Evolutionary conservation across 2,329 filamentous ascomycete genomes (phyloP).

Genomic region (Cordyceps tenuipes): DNA sequence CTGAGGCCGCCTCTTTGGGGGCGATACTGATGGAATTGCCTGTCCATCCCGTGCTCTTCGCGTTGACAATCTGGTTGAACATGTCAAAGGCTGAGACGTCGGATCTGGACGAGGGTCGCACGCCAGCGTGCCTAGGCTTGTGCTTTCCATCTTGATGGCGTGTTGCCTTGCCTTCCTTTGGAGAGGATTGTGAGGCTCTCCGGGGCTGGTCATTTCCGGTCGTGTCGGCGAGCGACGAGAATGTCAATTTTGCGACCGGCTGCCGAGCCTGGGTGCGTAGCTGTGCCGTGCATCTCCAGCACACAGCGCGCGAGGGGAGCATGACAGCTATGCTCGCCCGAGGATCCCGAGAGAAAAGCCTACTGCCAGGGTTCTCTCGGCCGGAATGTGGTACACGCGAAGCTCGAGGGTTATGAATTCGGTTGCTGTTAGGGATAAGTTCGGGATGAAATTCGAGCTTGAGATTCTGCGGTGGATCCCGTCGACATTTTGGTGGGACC

Average conservation of each 20-base stretch:
- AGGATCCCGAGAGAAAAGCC: neutral
- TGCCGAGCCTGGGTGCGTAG: conserved; percentile 15
- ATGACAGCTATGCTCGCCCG: conserved; percentile 18
- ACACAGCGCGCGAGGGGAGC: conserved; percentile 27
- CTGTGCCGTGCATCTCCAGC: conserved; percentile 27
- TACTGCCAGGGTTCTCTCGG: neutral
- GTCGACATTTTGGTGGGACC: neutral
- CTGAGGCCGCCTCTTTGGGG: neutral
- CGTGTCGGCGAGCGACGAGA: conserved; percentile 3
- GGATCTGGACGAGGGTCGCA: neutral
- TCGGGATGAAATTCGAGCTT: neutral
- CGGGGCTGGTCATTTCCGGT: neutral
- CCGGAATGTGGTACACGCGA: neutral
- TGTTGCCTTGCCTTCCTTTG: neutral
- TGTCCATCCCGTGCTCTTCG: neutral
- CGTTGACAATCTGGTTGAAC: conserved; percentile 11
- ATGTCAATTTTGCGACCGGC: conserved; percentile 7
- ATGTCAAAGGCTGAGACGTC: conserved; percentile 6
- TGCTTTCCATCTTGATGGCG: neutral
- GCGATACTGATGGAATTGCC: neutral
- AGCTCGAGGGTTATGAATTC: no score
- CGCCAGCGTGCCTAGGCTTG: neutral
- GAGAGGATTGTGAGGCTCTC: neutral
- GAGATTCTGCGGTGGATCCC: conserved; percentile 4
- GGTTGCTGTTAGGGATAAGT: conserved; percentile 2